Base-by-base conservation (phyloP, 495 filamentous ascomycete genomes). In the Chaetomium cochliodes region DNA sequence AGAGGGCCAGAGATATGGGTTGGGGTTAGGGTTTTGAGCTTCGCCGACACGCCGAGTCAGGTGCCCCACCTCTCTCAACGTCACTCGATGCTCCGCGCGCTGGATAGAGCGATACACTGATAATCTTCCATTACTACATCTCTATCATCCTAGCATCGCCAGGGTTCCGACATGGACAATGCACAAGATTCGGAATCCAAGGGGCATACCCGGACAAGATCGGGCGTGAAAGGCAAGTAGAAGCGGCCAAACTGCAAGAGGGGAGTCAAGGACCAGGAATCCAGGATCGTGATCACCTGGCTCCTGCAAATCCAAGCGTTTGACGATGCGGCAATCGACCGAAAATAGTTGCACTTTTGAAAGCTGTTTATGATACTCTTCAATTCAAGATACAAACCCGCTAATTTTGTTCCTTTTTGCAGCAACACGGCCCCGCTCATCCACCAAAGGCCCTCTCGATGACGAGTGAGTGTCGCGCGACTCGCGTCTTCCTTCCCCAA, bases 361-460 rank as follows among this genome's bases (percentile, higher is more conserved):
- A 11, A n/a, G 52, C 52, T n/a, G 6, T 7, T 18, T 11, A 5
- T 39, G 15, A 2, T 5, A 18, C 0, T 11, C 0, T 37, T 37
- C 5, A 41, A 3, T 57, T 22, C 12, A 23, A 25, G 15, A 9
- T 5, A 20, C 12, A 51, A 42, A 18, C 23, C 50, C 28, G 6
- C 33, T 50, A 46, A 20, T 16, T 44, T 11, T 44, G 2, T 44
- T 44, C 16, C 18, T 44, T 15, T 15, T 22, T 11, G 15, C 70
- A 83, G 77, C 80, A 53, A 77, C 78, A 11, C 77, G 80, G 4
- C 79, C 80, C 0, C 75, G 80, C 52, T 78, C 80, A 8, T 80
- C 83, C 16, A 87, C 85, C 11, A 83, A 82, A 63, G 85, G 85
- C 1, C 85, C 85, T 0, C 75, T 87, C 1, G 85, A 87, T 57